Percentiles rank a stretch among this genome's conserved stretches.
Conservation (phyloP, 352 stramenopile species). For the Halophytophthora polymorphica region DNA sequence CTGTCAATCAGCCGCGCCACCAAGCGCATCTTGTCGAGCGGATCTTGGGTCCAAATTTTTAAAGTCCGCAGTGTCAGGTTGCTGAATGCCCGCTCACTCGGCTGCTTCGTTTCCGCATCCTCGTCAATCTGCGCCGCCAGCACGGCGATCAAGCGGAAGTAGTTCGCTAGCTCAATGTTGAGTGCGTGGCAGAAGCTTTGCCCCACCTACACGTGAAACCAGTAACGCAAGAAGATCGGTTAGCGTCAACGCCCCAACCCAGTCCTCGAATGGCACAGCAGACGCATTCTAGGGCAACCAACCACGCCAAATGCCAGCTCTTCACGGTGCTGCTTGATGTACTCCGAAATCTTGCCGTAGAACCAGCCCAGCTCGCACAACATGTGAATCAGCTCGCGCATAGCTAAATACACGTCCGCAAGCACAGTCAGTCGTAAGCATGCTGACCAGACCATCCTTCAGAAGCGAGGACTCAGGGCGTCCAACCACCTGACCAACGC, state of each 20-base stretch:
- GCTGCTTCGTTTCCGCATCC: conserved; percentile 61
- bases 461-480: background rate
- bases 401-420: conserved; percentile 37
- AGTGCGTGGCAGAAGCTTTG: conserved; percentile 90
- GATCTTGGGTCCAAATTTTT: conserved; percentile 88
- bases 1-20: conserved; percentile 89
- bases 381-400: conserved; percentile 80
- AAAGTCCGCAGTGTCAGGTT: conserved; percentile 87
- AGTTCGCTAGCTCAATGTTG: conserved; percentile 89
- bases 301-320: conserved; percentile 76
- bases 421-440: background rate
- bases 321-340: conserved; percentile 72
- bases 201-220: conserved; percentile 41
- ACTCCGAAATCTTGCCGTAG: conserved; percentile 82
- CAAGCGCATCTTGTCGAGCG: conserved; percentile 83
- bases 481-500: background rate
- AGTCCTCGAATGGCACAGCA: background rate
- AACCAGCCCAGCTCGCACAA: conserved; percentile 90
- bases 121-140: conserved; percentile 88
- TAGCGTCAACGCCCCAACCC: conserved; percentile 2
- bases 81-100: conserved; percentile 32
- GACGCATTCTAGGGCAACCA: conserved; percentile 7
- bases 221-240: conserved; percentile 8
- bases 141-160: conserved; percentile 92
- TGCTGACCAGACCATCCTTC: conserved; percentile 3